These are phyloP conservation scores for Flaveria robusta DNA, from an alignment of 129 eudicot genomes.

Conservation along the genomic window DNA sequence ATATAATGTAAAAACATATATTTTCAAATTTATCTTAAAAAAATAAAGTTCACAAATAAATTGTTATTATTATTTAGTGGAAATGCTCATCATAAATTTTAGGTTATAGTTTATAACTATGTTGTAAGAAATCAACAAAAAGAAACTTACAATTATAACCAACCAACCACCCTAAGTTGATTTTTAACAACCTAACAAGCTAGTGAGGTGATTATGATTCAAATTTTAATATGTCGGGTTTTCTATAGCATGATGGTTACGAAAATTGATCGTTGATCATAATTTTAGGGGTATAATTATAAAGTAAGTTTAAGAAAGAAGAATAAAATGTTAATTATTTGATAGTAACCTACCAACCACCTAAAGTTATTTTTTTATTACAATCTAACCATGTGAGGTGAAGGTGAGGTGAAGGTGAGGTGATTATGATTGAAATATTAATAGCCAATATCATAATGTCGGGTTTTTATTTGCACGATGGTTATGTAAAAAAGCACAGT, in stretches of 20 bases:
- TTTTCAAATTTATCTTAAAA: too few species aligned
- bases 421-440: background rate
- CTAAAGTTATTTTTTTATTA: background rate
- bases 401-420: background rate
- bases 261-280: background rate
- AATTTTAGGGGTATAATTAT: background rate
- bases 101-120: background rate
- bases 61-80: too few species aligned
- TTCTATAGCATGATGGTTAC: background rate
- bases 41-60: too few species aligned
- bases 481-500: background rate
- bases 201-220: background rate
- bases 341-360: background rate
- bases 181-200: background rate
- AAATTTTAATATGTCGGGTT: background rate
- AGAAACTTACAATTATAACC: background rate
- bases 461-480: conserved; percentile 2
- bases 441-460: background rate
- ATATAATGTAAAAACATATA: too few species aligned
- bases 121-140: background rate
- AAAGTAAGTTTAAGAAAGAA: background rate
- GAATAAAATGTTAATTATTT: background rate
- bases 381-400: background rate
- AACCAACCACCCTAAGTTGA: background rate
- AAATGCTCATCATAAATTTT: too few species aligned